Percentiles rank a stretch among this genome's conserved stretches.
Conservation (phyloP, 129 eudicot species). For the Gnaphalium uliginosum region DNA sequence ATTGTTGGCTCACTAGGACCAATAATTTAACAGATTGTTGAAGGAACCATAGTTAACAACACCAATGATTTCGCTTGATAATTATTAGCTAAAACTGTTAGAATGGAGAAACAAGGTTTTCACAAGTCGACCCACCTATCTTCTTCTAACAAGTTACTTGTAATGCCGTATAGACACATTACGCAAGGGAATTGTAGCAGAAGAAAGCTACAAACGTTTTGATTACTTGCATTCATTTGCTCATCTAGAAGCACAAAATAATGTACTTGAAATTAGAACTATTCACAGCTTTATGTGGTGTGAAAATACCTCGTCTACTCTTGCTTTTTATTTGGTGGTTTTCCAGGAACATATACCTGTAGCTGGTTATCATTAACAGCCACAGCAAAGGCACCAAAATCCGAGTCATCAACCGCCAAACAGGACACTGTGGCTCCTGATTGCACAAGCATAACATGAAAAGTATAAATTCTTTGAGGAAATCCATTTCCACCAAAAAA, state of each 20-base stretch:
- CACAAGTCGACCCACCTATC: neutral
- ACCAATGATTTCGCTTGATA: neutral
- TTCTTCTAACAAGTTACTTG: neutral
- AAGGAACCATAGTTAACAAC: too few species aligned
- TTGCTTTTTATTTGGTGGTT: conserved; percentile 16
- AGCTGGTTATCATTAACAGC: conserved; percentile 57
- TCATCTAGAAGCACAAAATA: conserved; percentile 17
- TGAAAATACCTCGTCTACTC: conserved; percentile 5
- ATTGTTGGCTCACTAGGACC: too few species aligned
- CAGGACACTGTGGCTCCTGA: conserved; percentile 62
- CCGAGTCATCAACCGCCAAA: conserved; percentile 56
- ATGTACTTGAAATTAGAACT: conserved; percentile 5
- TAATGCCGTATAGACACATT: neutral
- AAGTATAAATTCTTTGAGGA: neutral
- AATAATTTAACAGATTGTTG: too few species aligned
- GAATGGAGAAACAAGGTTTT: neutral
- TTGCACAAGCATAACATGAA: conserved; percentile 17
- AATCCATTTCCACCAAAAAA: neutral
- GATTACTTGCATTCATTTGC: neutral
- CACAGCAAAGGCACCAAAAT: conserved; percentile 59
- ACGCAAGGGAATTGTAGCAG: neutral
- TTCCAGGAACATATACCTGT: conserved; percentile 48
- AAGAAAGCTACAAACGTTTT: conserved; percentile 12
- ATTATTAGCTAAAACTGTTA: neutral
- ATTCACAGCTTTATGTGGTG: conserved; percentile 17